phyloP scores from a whole-genome alignment of 1,284 basidiomycete genomes.

The Phylloporus gajari region DNA sequence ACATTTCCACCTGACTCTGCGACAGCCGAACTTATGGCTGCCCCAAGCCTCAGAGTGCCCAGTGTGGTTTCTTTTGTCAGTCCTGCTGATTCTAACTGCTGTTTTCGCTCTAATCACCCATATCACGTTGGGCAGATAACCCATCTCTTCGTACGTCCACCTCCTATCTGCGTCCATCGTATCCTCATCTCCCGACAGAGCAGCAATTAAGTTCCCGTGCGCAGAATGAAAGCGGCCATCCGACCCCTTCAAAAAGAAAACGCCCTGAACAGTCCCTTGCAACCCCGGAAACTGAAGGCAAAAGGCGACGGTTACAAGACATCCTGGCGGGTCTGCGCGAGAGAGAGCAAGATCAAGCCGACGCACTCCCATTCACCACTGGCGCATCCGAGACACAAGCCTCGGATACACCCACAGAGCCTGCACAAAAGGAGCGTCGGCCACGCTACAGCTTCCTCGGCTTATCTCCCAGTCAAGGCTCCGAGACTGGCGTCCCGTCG shows the following conservation, averaged over 20 bases:
- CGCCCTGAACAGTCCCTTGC: neutral
- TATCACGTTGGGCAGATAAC: no score
- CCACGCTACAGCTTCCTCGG: constrained; percentile 35
- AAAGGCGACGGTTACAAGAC: constrained; percentile 19
- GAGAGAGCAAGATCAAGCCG: constrained; percentile 2
- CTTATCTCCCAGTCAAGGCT: constrained; percentile 25
- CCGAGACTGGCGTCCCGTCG: constrained; percentile 6
- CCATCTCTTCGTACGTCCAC: constrained; percentile 22
- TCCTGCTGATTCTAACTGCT: no score
- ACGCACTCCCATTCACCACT: constrained; percentile 30
- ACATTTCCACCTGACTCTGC: neutral
- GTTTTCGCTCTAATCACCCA: no score
- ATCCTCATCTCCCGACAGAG: constrained; percentile 17
- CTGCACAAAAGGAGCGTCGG: constrained; percentile 1
- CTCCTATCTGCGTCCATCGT: neutral
- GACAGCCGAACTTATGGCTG: no score
- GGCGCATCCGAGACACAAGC: neutral
- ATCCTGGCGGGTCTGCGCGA: constrained; percentile 30
- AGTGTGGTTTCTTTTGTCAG: no score
- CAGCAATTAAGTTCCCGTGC: neutral
- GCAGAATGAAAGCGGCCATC: neutral
- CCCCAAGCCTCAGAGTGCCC: no score
- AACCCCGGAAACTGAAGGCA: constrained; percentile 3
- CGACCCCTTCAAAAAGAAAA: constrained; percentile 1
- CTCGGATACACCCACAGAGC: constrained; percentile 8